These are phyloP conservation scores for Fusarium metavorans DNA, from an alignment of 2,329 filamentous ascomycete species.

Conservation along the genomic window DNA sequence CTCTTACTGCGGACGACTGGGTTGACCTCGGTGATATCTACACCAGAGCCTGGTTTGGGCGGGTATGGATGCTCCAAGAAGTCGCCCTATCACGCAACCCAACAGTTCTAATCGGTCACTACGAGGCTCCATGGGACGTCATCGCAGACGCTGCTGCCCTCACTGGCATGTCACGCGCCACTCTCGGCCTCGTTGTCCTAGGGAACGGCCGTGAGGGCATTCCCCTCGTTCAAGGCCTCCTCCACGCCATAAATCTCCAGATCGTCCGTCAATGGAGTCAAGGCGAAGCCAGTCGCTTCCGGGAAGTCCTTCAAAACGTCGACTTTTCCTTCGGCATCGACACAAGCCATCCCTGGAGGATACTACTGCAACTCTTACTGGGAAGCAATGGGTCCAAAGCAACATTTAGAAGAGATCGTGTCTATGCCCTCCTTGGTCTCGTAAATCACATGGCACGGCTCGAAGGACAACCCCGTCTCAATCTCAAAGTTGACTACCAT, in stretches of 20 bases:
- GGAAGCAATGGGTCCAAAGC: constrained; percentile 35
- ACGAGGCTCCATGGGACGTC: constrained; percentile 30
- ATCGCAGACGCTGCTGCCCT: constrained; percentile 32
- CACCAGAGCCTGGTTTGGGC: constrained; percentile 42
- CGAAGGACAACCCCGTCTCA: constrained; percentile 18
- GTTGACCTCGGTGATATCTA: constrained; percentile 28
- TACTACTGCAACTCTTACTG: constrained; percentile 28
- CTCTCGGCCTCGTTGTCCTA: constrained; percentile 26
- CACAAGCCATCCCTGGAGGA: constrained; percentile 5
- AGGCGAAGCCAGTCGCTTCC: constrained; percentile 18
- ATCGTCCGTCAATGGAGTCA: constrained; percentile 35
- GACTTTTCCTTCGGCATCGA: constrained; percentile 32
- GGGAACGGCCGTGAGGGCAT: neutral
- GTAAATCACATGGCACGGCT: constrained; percentile 31
- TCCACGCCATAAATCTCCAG: constrained; percentile 32
- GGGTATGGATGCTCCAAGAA: constrained; percentile 48
- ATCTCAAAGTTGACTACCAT: constrained; percentile 33
- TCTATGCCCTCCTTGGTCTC: constrained; percentile 43
- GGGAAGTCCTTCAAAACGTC: constrained; percentile 4
- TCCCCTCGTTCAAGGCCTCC: constrained; percentile 21
- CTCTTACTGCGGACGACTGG: constrained; percentile 30
- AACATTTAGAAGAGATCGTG: constrained; percentile 35
- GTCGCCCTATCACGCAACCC: constrained; percentile 37
- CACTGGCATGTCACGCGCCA: constrained; percentile 21
- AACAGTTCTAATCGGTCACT: constrained; percentile 36